A percentile compares a stretch with the other conserved stretches of the same genome.
Evolutionary conservation across 1,139 yeast species (phyloP).

Genomic region (Kluyveromyces sp.): DNA sequence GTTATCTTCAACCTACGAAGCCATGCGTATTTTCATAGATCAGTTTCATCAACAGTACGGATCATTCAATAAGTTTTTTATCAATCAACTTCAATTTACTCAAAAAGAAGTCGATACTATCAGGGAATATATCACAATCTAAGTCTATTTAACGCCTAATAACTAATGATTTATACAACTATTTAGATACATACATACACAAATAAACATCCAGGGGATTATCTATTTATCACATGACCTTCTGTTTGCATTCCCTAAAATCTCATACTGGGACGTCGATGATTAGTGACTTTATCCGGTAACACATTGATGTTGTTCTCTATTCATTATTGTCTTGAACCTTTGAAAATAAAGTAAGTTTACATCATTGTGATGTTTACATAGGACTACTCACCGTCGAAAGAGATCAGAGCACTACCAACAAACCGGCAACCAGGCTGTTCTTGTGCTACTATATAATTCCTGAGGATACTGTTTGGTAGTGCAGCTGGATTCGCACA

Average conservation of each 20-base stretch:
- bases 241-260: too few relatives aligned
- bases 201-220: background rate
- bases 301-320: background rate
- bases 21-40: slow-evolving; percentile 60
- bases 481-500: too few relatives aligned
- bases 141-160: background rate
- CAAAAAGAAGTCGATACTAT: slow-evolving; percentile 45
- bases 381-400: background rate
- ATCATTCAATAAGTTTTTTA: slow-evolving; percentile 47
- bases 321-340: background rate
- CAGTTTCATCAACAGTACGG: slow-evolving; percentile 45
- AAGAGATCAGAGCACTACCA: too few relatives aligned
- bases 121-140: slow-evolving; percentile 22
- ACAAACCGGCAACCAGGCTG: too few relatives aligned
- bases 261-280: too few relatives aligned
- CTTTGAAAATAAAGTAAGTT: background rate
- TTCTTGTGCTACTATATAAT: too few relatives aligned
- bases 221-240: background rate
- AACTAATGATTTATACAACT: too few relatives aligned
- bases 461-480: too few relatives aligned
- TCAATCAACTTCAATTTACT: slow-evolving; percentile 39
- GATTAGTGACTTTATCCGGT: background rate
- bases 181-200: background rate
- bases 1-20: slow-evolving; percentile 60
- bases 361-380: background rate